These are phyloP conservation scores for Lizonia empirigonia DNA, from an alignment of 2,329 filamentous ascomycete genomes.

Conservation along the genomic window DNA sequence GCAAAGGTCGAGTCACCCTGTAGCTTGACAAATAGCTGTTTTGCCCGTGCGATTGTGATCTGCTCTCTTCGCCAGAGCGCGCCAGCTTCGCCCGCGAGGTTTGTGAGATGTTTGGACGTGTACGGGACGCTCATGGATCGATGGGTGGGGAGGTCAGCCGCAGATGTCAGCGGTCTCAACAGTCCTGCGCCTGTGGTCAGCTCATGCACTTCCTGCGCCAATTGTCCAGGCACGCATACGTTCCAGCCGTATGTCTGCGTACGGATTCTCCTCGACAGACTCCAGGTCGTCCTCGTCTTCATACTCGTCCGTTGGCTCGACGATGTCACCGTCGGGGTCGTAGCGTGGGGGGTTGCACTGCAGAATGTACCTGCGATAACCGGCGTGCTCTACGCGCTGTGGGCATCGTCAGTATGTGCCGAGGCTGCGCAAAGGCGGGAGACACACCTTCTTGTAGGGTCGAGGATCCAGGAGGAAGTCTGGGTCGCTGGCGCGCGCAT, in stretches of 20 bases:
- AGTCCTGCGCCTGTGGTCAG: conserved; percentile 59
- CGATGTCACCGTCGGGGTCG: conserved; percentile 78
- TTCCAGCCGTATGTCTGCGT: conserved; percentile 72
- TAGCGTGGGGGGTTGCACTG: conserved; percentile 73
- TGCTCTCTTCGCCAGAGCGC: conserved; percentile 78
- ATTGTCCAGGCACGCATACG: conserved; percentile 55
- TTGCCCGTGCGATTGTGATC: conserved; percentile 72
- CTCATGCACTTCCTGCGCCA: background rate
- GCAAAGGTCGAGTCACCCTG: conserved; percentile 75
- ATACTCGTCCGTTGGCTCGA: conserved; percentile 74
- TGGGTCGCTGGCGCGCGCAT: conserved; percentile 72
- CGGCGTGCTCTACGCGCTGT: conserved; percentile 75
- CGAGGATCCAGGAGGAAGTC: conserved; percentile 64
- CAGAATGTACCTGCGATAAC: conserved; percentile 74
- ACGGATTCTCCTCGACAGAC: conserved; percentile 72
- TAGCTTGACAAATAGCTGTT: conserved; percentile 73
- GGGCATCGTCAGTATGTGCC: conserved; percentile 23
- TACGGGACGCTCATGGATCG: conserved; percentile 77
- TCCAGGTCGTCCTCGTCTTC: conserved; percentile 67
- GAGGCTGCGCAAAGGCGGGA: conserved; percentile 4
- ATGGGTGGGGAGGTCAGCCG: conserved; percentile 75
- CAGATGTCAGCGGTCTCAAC: conserved; percentile 74
- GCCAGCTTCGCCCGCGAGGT: conserved; percentile 71
- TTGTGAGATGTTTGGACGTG: conserved; percentile 72
- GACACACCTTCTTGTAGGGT: conserved; percentile 71